Evolutionary conservation across 305 asterid genomes (phyloP), one percentile per base, ranked within the genome.

Genomic region (Solanum hybrid): DNA sequence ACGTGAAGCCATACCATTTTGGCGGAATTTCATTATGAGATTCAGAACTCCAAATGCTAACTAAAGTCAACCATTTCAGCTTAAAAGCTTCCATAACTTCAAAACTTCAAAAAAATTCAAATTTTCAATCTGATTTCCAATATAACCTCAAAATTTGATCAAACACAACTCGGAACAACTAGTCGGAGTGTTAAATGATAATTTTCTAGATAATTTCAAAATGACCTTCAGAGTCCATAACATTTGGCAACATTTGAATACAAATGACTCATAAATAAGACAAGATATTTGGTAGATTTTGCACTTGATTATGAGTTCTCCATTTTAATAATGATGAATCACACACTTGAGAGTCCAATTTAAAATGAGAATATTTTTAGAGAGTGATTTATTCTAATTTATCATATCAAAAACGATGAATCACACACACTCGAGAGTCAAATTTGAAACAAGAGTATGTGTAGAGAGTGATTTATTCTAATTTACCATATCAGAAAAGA

Each of bases 101-200:
- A 2, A 38, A 38, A 38, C 42, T 13, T 45, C 0, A 0, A 14
- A 45, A 13, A 3, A 40, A 13, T 0, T 51, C 9, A 51, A 51
- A 2, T 51, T 56, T 51, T 56, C 71, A 60, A 19, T 60, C 5
- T 7, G 1, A 56, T 19, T 60, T 60, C 71, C 0, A 60, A 60
- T 19, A 60, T 60, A 60, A 7, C 71, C 11, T 60, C 5, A 22
- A 60, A 60, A 60, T 19, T 4, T 7, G 2, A 3, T 60, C 26
- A 60, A 60, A 3, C 26, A 60, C 0, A 0, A 3, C 26, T 19
- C 5, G 2, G 26, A 0, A 19, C 26, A 60, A 60, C 12, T 19
- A 60, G 12, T 0, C 0, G 12, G 26, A 60, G 12, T 19, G 5
- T 0, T 60, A 60, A 19, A 60, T 60, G 26, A 0, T 19, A 60